Conservation (phyloP, 2,329 filamentous ascomycete genomes). For the Juglanconis sp. region DNA sequence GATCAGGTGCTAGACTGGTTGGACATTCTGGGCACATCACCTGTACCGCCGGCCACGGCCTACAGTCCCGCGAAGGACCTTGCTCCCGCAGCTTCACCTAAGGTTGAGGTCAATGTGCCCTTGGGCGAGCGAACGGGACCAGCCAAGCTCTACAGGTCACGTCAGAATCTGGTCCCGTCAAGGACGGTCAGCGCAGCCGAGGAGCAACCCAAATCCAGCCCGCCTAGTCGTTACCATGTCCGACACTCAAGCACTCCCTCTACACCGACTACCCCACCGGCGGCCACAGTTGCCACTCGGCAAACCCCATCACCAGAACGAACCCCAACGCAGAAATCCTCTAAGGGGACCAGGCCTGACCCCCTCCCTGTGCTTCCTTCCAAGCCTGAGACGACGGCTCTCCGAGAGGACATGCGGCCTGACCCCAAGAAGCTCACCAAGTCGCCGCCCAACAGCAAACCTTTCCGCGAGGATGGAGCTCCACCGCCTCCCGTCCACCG, state of each 20-base stretch:
- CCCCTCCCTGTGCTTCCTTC: slow-evolving; percentile 15
- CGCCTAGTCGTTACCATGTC: slow-evolving; percentile 35
- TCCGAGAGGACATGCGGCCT: slow-evolving; percentile 36
- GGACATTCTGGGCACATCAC: slow-evolving; percentile 62
- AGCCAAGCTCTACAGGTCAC: slow-evolving; percentile 7
- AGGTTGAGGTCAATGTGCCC: slow-evolving; percentile 26
- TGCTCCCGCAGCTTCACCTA: not conserved
- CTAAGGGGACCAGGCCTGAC: slow-evolving; percentile 20
- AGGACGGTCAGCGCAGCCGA: slow-evolving; percentile 16
- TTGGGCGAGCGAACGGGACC: slow-evolving; percentile 27
- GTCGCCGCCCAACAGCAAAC: slow-evolving; percentile 30
- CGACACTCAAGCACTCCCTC: slow-evolving; percentile 27
- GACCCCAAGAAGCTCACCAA: slow-evolving; percentile 35
- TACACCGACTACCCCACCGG: slow-evolving; percentile 25
- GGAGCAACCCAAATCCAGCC: slow-evolving; percentile 28
- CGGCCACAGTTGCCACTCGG: slow-evolving; percentile 11
- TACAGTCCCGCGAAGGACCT: not conserved
- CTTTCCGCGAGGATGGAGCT: slow-evolving; percentile 51
- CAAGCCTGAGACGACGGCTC: slow-evolving; percentile 27
- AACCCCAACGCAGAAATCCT: slow-evolving; percentile 36
- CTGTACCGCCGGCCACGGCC: slow-evolving; percentile 41
- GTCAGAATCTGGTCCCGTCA: slow-evolving; percentile 19
- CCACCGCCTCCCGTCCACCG: slow-evolving; percentile 54
- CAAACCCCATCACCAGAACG: slow-evolving; percentile 30
- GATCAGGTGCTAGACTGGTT: slow-evolving; percentile 84